A percentile compares a stretch with the other conserved stretches of the same genome.
These are phyloP conservation scores for Phyllosticta ampelicida DNA, from an alignment of 2,329 filamentous ascomycete genomes.

Conservation along the genomic window DNA sequence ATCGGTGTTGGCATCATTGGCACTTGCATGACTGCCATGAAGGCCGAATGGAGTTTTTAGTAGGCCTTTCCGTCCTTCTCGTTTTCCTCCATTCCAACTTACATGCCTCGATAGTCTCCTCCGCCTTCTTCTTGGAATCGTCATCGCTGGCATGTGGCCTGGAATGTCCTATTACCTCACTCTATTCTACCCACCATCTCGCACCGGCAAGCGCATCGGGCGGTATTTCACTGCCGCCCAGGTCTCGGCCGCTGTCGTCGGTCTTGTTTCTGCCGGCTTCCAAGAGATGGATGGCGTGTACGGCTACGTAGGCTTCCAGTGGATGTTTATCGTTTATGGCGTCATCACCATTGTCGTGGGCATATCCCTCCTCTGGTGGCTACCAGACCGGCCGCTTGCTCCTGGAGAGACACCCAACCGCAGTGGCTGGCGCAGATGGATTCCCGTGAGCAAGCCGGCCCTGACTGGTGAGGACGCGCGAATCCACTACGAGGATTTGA, in stretches of 20 bases:
- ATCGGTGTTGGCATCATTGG: conserved; percentile 78
- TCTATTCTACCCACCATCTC: conserved; percentile 79
- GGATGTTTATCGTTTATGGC: conserved; percentile 89
- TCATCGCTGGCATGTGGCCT: conserved; percentile 90
- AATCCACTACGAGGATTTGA: conserved; percentile 75
- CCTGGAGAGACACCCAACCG: conserved; percentile 49
- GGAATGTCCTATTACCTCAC: conserved; percentile 91
- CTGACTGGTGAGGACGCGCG: conserved; percentile 66
- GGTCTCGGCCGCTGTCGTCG: conserved; percentile 79
- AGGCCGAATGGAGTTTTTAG: conserved; percentile 76
- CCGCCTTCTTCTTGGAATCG: conserved; percentile 71
- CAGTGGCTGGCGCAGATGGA: conserved; percentile 48
- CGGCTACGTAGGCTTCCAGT: conserved; percentile 72
- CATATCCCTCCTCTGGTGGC: conserved; percentile 72
- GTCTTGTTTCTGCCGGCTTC: conserved; percentile 81
- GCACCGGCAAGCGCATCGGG: conserved; percentile 79
- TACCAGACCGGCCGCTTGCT: conserved; percentile 69
- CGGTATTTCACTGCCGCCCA: conserved; percentile 84
- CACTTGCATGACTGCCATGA: conserved; percentile 70
- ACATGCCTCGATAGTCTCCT: conserved; percentile 44
- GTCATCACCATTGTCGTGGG: conserved; percentile 63
- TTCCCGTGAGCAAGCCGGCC: conserved; percentile 60
- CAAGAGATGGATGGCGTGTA: conserved; percentile 75
- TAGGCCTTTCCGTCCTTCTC: conserved; percentile 25
- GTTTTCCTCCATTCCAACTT: conserved; percentile 10